phyloP scores from a whole-genome alignment of 2,329 filamentous ascomycete genomes.

The Verticillium alfalfae region DNA sequence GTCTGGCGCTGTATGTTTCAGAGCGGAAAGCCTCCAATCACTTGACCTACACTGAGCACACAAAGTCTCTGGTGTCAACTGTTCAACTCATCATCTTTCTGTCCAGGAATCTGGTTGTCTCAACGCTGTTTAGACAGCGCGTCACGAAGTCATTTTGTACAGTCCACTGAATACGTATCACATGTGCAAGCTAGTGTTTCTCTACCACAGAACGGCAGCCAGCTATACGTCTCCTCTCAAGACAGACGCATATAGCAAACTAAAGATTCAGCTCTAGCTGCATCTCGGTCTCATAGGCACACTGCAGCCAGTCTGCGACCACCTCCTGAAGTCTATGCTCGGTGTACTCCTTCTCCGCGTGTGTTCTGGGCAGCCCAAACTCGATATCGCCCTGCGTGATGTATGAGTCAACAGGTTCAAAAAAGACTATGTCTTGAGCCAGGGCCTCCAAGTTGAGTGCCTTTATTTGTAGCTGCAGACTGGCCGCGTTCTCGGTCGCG shows the following conservation, averaged over 20 bases:
- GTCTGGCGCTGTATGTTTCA: not conserved
- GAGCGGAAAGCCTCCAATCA: not conserved
- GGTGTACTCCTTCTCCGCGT: slow-evolving; percentile 1
- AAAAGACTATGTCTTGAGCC: not conserved
- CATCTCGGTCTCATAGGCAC: not conserved
- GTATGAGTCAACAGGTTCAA: slow-evolving; percentile 3
- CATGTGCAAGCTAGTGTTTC: too few relatives aligned
- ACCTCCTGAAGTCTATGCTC: slow-evolving; percentile 5
- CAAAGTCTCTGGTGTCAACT: not conserved
- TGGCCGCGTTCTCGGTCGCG: slow-evolving; percentile 4
- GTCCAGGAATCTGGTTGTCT: too few relatives aligned
- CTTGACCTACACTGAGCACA: not conserved
- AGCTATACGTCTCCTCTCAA: not conserved
- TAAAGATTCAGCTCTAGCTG: slow-evolving; percentile 4
- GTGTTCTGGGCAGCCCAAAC: slow-evolving; percentile 1
- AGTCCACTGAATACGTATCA: too few relatives aligned
- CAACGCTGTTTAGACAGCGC: too few relatives aligned
- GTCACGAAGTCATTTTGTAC: too few relatives aligned
- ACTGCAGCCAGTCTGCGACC: slow-evolving; percentile 3
- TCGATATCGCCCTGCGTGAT: slow-evolving; percentile 2
- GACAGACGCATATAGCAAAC: slow-evolving; percentile 6
- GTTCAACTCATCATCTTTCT: too few relatives aligned
- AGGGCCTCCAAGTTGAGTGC: not conserved
- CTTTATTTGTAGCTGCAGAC: not conserved
- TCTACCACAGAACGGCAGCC: too few relatives aligned